These are phyloP conservation scores for Entamoeba histolytica DNA, from an alignment of 208 protist species.

Conservation along the genomic window DNA sequence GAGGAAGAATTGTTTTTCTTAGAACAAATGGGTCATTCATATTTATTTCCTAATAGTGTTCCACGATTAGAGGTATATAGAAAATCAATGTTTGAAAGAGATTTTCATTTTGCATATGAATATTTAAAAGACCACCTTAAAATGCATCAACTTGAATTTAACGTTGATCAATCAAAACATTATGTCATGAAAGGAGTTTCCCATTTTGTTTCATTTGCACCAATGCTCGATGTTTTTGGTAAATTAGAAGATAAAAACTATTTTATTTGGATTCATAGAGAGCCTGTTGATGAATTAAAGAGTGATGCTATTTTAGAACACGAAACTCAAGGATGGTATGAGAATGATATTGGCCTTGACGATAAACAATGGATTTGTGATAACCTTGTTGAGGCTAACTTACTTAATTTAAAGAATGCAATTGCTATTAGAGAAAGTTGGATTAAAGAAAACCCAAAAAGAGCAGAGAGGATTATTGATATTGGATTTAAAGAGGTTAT, in stretches of 20 bases:
- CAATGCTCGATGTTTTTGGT: background rate
- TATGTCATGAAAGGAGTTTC: background rate
- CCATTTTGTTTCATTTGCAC: background rate
- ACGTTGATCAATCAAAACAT: background rate
- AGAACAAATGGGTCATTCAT: background rate
- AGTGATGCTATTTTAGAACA: background rate
- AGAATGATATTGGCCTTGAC: background rate
- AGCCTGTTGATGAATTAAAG: background rate
- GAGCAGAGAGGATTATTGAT: background rate
- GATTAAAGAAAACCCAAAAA: background rate
- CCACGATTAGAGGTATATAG: background rate
- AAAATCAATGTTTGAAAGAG: background rate
- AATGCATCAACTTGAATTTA: background rate
- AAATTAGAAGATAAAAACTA: background rate
- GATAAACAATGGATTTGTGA: background rate
- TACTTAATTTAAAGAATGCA: background rate
- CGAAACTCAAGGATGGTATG: background rate
- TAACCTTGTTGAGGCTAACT: background rate
- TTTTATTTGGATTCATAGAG: too few relatives aligned
- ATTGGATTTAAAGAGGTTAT: background rate
- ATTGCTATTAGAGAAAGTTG: background rate
- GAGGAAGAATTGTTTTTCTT: background rate
- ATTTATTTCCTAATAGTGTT: background rate
- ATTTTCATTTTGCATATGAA: background rate
- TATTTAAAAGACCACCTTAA: background rate